These are phyloP conservation scores for Asterionellopsis glacialis DNA, from an alignment of 108 stramenopile species.

Conservation along the genomic window DNA sequence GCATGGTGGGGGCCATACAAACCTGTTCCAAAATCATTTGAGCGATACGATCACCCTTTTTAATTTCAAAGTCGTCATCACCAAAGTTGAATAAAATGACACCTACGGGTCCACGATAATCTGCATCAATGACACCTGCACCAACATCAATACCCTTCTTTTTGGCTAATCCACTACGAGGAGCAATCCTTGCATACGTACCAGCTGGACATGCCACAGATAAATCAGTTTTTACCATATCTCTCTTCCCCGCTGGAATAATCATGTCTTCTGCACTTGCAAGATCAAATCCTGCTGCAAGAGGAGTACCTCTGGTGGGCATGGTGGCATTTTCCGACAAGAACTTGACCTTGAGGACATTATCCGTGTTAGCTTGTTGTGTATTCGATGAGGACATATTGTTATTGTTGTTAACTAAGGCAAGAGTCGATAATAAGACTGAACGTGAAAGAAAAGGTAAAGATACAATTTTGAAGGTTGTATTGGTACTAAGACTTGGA, in stretches of 20 bases:
- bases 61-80: conserved; percentile 74
- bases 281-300: conserved; percentile 84
- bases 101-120: conserved; percentile 96
- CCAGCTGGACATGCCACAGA: conserved; percentile 88
- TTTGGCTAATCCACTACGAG: conserved; percentile 86
- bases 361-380: not conserved
- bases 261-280: conserved; percentile 40
- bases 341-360: conserved; percentile 60
- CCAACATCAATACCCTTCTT: conserved; percentile 96
- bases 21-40: conserved; percentile 97
- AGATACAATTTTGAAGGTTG: not conserved
- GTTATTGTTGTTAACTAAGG: not conserved
- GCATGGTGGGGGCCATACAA: conserved; percentile 70
- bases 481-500: not conserved
- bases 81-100: conserved; percentile 98
- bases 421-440: not conserved
- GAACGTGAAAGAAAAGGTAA: not conserved
- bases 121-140: conserved; percentile 97
- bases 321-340: conserved; percentile 58
- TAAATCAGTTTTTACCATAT: conserved; percentile 90
- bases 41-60: conserved; percentile 94
- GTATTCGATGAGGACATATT: not conserved
- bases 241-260: conserved; percentile 80
- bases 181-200: conserved; percentile 95
- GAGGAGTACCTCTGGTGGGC: conserved; percentile 63